Percentiles rank a stretch among this genome's conserved stretches.
Evolutionary conservation across 805 yeast genomes (phyloP).

Genomic region (Grigorovia yakushimaensis): DNA sequence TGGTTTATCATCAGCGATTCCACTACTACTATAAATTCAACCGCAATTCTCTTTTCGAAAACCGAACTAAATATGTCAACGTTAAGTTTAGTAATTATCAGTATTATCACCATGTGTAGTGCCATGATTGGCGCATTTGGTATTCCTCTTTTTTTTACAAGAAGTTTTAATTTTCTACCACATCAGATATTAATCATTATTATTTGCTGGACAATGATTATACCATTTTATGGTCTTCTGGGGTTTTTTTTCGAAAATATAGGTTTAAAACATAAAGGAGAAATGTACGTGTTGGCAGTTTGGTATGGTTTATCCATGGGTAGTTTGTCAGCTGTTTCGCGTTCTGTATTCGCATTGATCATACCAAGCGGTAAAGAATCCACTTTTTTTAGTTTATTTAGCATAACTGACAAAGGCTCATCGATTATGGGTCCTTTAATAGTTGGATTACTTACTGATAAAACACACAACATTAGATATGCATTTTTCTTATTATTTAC

Average conservation of each 20-base stretch:
- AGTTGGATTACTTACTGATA: slow-evolving; percentile 64
- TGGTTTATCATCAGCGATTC: slow-evolving; percentile 76
- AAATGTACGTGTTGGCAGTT: slow-evolving; percentile 57
- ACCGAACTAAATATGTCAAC: slow-evolving; percentile 63
- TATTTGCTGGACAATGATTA: slow-evolving; percentile 51
- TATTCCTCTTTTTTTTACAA: slow-evolving; percentile 38
- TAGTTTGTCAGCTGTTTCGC: slow-evolving; percentile 57
- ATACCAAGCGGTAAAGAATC: slow-evolving; percentile 71
- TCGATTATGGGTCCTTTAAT: slow-evolving; percentile 64
- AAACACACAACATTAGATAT: slow-evolving; percentile 63
- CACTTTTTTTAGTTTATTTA: slow-evolving; percentile 63
- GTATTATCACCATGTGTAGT: slow-evolving; percentile 53
- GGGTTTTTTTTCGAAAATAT: slow-evolving; percentile 48
- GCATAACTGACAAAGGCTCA: slow-evolving; percentile 74
- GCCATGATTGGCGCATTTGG: slow-evolving; percentile 60
- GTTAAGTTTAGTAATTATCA: slow-evolving; percentile 51
- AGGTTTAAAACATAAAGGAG: slow-evolving; percentile 55
- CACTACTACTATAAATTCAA: slow-evolving; percentile 66
- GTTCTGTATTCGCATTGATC: slow-evolving; percentile 57
- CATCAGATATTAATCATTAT: slow-evolving; percentile 41
- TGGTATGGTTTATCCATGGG: slow-evolving; percentile 76
- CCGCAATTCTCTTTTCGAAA: slow-evolving; percentile 68
- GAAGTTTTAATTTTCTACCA: slow-evolving; percentile 34
- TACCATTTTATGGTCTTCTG: slow-evolving; percentile 62
- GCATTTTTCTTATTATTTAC: slow-evolving; percentile 55